phyloP scores from a whole-genome alignment of 257 asterid species.

The Penstemon davidsonii region DNA sequence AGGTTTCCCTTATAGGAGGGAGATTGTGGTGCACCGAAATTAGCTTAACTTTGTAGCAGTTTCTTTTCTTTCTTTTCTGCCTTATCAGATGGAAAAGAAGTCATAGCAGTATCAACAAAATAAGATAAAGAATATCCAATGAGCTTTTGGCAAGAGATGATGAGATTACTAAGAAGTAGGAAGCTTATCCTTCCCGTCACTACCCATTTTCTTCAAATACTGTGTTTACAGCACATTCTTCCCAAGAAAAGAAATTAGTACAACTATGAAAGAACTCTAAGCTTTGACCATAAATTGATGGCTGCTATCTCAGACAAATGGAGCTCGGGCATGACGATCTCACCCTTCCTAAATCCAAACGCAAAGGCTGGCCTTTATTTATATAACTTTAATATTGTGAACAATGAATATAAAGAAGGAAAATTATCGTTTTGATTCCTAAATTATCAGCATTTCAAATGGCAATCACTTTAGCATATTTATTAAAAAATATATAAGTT shows the following conservation, averaged over 20 bases:
- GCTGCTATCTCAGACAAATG: neutral
- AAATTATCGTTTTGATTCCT: neutral
- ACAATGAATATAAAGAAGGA: neutral
- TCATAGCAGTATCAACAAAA: neutral
- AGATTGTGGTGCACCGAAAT: neutral
- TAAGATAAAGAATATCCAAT: neutral
- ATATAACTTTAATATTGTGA: too few relatives aligned
- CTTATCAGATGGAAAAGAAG: neutral
- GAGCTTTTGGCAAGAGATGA: neutral
- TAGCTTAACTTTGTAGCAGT: too few relatives aligned
- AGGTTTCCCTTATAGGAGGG: neutral
- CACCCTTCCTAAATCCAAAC: neutral
- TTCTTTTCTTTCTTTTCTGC: too few relatives aligned
- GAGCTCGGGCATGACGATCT: neutral
- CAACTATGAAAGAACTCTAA: neutral
- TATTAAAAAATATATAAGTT: too few relatives aligned
- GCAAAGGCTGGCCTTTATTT: neutral
- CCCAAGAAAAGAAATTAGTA: neutral
- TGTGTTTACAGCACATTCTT: neutral
- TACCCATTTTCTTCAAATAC: neutral
- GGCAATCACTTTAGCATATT: too few relatives aligned
- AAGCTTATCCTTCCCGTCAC: neutral
- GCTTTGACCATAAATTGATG: neutral
- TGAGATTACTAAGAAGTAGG: neutral
- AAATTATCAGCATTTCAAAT: neutral